Base-by-base conservation (phyloP, 1,139 yeast species). In the Lodderomyces beijingensis region DNA sequence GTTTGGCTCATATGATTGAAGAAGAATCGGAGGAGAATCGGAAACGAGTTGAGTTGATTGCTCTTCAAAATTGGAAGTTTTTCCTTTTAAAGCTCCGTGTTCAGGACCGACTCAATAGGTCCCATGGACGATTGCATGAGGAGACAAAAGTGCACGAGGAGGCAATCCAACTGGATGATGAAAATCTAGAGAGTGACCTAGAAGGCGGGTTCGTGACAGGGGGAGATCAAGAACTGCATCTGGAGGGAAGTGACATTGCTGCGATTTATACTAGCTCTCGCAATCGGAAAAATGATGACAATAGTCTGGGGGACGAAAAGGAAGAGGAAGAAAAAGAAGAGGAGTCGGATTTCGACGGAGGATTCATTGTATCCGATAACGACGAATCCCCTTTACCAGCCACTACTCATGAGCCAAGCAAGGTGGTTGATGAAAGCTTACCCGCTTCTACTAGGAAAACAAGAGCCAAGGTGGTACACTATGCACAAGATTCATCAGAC, bases 81-180 rank as follows among this genome's bases (percentile, higher is more conserved):
- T 69, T 87, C 43, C 61, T 89, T 40, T 65, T 80, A 7, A 91
- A 86, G 35, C 59, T 89, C 34, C 66, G 86, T 36, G 86, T 91
- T 23, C 69, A 73, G 38, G 74, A 72, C n/a, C 65, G 96, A 31
- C 63, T 89, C 39, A 75, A 83, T 37, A 55, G 51, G 27, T 63
- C 70, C 16, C 94, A 85, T 53, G 95, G 95, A 6, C 55, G 50
- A n/a, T 53, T 45, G 4, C 40, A 34, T 5, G 38, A 33, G 11
- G 35, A 32, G n/a, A 19, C 32, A 6, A 35, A 31, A 6, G 46
- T 34, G 15, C 37, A 37, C 10, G 37, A 25, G 9, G 29, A 26
- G 15, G 17, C 8, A 6, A 27, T n/a, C 33, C 23, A 20, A 23
- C 14, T 26, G 21, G 37, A 31, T 15, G 37, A 32, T 8, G 28